Conservation (phyloP, 23 red algal genomes). For the Chondrus crispus region DNA sequence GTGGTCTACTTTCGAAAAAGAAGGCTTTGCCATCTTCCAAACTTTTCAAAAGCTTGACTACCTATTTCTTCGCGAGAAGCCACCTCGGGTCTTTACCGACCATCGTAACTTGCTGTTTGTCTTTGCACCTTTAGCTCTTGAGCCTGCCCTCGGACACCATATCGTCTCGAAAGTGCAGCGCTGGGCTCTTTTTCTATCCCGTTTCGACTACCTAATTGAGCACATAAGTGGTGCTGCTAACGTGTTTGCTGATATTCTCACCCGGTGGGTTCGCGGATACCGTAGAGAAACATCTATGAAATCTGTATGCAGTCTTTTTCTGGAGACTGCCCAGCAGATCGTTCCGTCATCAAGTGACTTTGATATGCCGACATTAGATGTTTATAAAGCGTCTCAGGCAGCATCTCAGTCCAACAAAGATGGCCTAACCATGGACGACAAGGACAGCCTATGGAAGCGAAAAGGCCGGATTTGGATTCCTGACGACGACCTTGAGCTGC, state of each 20-base stretch:
- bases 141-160: background rate
- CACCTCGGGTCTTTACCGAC: background rate
- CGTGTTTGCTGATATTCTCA: background rate
- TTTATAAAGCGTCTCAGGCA: background rate
- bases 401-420: background rate
- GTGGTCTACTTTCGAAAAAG: slow-evolving; percentile 4
- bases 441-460: background rate
- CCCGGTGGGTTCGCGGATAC: background rate
- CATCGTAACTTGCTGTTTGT: background rate
- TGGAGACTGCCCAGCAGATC: background rate
- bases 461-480: background rate
- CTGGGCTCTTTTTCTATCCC: background rate
- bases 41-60: background rate
- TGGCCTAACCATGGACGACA: background rate
- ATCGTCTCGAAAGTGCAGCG: background rate
- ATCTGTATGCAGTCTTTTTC: background rate
- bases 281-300: background rate
- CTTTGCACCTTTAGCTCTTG: background rate
- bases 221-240: background rate
- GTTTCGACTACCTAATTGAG: slow-evolving; percentile 6
- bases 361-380: background rate
- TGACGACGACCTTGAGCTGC: background rate
- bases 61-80: background rate
- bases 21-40: background rate
- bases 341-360: background rate